phyloP scores from a whole-genome alignment of 73 alveolate genomes.

The Effrenium voratum region DNA sequence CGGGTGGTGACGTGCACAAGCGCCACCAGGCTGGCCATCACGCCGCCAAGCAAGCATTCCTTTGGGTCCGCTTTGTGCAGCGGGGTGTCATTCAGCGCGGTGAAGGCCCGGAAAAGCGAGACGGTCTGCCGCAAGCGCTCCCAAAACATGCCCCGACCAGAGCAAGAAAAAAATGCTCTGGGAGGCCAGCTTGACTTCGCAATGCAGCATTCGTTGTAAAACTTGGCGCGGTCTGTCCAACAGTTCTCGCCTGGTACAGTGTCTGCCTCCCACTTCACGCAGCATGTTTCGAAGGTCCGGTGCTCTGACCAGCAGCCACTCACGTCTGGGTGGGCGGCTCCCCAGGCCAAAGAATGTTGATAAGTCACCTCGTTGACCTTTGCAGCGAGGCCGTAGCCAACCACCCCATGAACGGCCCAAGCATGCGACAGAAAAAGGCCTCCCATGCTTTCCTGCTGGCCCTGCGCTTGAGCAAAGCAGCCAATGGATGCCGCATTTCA shows the following conservation, averaged over 20 bases:
- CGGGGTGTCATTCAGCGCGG: slow-evolving; percentile 44
- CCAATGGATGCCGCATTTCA: not conserved
- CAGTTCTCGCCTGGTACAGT: slow-evolving; percentile 46
- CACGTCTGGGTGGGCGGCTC: slow-evolving; percentile 78
- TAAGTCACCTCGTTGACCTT: slow-evolving; percentile 5
- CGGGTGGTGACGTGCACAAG: slow-evolving; percentile 32
- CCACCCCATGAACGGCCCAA: not conserved
- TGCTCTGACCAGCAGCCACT: slow-evolving; percentile 60
- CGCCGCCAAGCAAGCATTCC: slow-evolving; percentile 78
- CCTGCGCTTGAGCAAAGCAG: not conserved
- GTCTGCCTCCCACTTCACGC: slow-evolving; percentile 68
- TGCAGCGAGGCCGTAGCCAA: not conserved
- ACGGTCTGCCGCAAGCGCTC: slow-evolving; percentile 80
- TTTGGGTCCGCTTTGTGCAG: slow-evolving; percentile 31
- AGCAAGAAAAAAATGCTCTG: slow-evolving; percentile 42
- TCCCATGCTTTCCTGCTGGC: not conserved
- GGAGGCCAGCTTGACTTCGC: slow-evolving; percentile 65
- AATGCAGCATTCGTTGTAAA: slow-evolving; percentile 54
- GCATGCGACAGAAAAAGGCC: slow-evolving; percentile 34
- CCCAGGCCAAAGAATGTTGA: slow-evolving; percentile 34
- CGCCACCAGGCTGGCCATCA: slow-evolving; percentile 13
- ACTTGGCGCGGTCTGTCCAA: slow-evolving; percentile 20
- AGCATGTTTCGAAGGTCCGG: slow-evolving; percentile 46
- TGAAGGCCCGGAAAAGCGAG: slow-evolving; percentile 41
- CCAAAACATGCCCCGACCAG: slow-evolving; percentile 45